A percentile compares a stretch with the other conserved stretches of the same genome.
Evolutionary conservation across 1,139 yeast species (phyloP).

Genomic region (Lodderomyces margitis): DNA sequence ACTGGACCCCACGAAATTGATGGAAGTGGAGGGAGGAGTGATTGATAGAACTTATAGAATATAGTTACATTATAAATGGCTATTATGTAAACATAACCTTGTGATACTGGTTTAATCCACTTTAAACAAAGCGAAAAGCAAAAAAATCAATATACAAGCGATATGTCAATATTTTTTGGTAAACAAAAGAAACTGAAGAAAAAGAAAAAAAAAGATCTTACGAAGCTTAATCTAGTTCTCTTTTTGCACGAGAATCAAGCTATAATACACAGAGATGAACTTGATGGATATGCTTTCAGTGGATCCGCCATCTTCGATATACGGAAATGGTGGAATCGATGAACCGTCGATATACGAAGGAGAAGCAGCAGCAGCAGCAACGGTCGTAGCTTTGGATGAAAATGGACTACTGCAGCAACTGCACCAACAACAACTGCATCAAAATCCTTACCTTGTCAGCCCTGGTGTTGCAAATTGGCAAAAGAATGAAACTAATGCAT

Average conservation of each 20-base stretch:
- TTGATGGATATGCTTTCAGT: constrained; percentile 37
- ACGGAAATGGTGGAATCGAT: constrained; percentile 6
- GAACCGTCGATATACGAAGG: neutral
- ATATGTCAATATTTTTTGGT: no score
- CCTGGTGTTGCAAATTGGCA: constrained; percentile 16
- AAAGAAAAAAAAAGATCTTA: neutral
- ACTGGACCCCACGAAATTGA: no score
- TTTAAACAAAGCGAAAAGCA: no score
- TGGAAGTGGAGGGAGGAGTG: neutral
- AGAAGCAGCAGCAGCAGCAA: neutral
- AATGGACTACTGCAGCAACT: constrained; percentile 2
- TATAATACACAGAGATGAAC: constrained; percentile 23
- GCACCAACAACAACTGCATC: constrained; percentile 1
- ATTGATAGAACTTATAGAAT: neutral
- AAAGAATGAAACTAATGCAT: constrained; percentile 24
- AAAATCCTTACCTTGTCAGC: no score
- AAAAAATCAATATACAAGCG: no score
- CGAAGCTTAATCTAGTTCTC: no score
- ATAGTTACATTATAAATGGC: neutral
- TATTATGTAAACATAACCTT: no score
- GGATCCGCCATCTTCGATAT: constrained; percentile 19
- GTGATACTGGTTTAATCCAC: no score
- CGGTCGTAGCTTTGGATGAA: neutral
- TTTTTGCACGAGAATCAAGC: neutral
- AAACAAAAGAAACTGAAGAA: neutral